phyloP scores from a whole-genome alignment of 139 green algal species.

The Chlorella vulgaris region DNA sequence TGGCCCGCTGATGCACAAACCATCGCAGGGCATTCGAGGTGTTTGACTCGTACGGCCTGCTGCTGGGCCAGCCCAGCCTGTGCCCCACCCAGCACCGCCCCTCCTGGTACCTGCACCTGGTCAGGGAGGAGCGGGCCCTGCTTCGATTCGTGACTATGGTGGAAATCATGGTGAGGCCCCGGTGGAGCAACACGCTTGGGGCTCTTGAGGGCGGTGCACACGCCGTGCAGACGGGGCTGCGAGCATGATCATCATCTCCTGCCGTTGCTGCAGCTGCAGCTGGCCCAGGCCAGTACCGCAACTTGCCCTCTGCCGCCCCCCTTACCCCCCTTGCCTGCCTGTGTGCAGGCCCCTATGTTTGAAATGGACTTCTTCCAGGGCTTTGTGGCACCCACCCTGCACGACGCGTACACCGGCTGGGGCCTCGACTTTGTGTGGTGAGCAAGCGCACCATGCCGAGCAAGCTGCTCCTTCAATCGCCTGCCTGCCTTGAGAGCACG shows the following conservation, averaged over 20 bases:
- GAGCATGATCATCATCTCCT: too few species aligned
- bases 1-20: too few species aligned
- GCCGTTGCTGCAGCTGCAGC: too few species aligned
- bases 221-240: too few species aligned
- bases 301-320: neutral
- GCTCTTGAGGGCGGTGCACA: too few species aligned
- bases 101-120: constrained; percentile 22
- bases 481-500: too few species aligned
- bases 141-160: constrained; percentile 45
- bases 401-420: constrained; percentile 44
- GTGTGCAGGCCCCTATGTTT: constrained; percentile 35
- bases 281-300: too few species aligned
- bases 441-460: too few species aligned
- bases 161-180: constrained; percentile 43
- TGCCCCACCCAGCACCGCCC: constrained; percentile 7
- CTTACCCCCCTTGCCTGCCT: neutral
- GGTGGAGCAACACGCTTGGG: neutral
- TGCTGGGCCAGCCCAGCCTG: constrained; percentile 35
- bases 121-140: neutral
- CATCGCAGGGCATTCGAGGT: constrained; percentile 44
- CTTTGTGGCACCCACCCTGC: constrained; percentile 32
- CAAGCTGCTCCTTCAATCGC: too few species aligned
- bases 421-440: constrained; percentile 53
- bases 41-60: constrained; percentile 41
- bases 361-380: constrained; percentile 43